These are phyloP conservation scores for Hypoxylon fragiforme DNA, from an alignment of 495 filamentous ascomycete genomes.

Conservation along the genomic window DNA sequence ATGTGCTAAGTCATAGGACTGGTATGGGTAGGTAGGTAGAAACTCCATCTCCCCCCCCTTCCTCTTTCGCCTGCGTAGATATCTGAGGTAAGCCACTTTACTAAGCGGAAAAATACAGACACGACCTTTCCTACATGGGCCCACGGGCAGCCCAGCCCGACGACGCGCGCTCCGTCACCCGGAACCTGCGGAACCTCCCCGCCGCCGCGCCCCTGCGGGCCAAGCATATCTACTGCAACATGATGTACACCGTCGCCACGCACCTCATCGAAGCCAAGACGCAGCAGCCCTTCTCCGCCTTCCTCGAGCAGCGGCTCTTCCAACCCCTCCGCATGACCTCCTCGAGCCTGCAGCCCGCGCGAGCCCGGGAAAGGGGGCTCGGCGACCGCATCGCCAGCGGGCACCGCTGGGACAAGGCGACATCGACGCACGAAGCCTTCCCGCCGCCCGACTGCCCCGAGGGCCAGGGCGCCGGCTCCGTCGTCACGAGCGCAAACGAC, in stretches of 20 bases:
- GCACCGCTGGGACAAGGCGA: conserved; percentile 25
- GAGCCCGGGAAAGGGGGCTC: conserved; percentile 32
- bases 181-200: conserved; percentile 48
- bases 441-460: conserved; percentile 1
- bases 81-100: too few relatives aligned
- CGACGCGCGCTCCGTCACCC: conserved; percentile 40
- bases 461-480: conserved; percentile 49
- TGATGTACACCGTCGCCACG: conserved; percentile 50
- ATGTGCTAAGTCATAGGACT: conserved; percentile 51
- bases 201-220: conserved; percentile 44
- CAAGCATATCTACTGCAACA: conserved; percentile 52
- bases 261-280: conserved; percentile 47
- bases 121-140: conserved; percentile 19
- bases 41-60: background rate
- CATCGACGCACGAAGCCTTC: conserved; percentile 9
- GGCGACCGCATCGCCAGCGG: conserved; percentile 41
- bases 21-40: conserved; percentile 49
- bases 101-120: too few relatives aligned
- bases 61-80: too few relatives aligned
- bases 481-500: conserved; percentile 57
- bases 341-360: conserved; percentile 46
- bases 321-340: conserved; percentile 49
- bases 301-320: conserved; percentile 50
- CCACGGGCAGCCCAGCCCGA: conserved; percentile 20
- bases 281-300: conserved; percentile 44